Evolutionary conservation across 441 rosid species (phyloP).

Genomic region (Erysimum cheiri): DNA sequence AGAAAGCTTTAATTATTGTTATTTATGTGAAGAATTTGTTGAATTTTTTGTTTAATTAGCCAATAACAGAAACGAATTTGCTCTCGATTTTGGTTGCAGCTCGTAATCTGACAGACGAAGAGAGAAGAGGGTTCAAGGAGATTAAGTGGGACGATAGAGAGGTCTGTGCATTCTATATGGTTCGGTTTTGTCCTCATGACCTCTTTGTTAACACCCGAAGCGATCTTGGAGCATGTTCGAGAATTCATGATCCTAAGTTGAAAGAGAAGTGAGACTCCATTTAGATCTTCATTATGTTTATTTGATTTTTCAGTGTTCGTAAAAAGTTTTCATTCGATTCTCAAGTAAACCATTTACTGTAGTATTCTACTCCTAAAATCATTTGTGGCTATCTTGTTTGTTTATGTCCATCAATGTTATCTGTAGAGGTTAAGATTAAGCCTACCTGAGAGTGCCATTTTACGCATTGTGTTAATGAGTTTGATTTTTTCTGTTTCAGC

Average conservation of each 20-base stretch:
- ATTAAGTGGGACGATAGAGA: slow-evolving; percentile 93
- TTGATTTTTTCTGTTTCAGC: slow-evolving; percentile 49
- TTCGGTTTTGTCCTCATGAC: slow-evolving; percentile 97
- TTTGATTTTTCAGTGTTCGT: not conserved
- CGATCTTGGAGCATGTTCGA: slow-evolving; percentile 92
- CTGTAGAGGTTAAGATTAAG: not conserved
- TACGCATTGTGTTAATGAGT: not conserved
- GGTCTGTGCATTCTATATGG: slow-evolving; percentile 95
- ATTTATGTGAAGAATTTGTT: not conserved
- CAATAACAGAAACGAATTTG: slow-evolving; percentile 1
- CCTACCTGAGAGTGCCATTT: not conserved
- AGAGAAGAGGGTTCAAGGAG: slow-evolving; percentile 84
- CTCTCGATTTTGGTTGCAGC: slow-evolving; percentile 47
- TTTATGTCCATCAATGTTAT: not conserved
- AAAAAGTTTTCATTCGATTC: too few species aligned
- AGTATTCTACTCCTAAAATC: not conserved
- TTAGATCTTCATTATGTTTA: not conserved
- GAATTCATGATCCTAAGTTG: slow-evolving; percentile 91
- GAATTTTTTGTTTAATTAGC: slow-evolving; percentile 4
- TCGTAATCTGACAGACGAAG: slow-evolving; percentile 91
- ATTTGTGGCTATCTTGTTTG: not conserved
- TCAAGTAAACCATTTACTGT: not conserved
- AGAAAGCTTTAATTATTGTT: not conserved
- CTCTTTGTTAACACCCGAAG: slow-evolving; percentile 98
- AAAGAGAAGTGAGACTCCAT: slow-evolving; percentile 73